These are phyloP conservation scores for Alliaria petiolata DNA, from an alignment of 345 rosid species.

Conservation along the genomic window DNA sequence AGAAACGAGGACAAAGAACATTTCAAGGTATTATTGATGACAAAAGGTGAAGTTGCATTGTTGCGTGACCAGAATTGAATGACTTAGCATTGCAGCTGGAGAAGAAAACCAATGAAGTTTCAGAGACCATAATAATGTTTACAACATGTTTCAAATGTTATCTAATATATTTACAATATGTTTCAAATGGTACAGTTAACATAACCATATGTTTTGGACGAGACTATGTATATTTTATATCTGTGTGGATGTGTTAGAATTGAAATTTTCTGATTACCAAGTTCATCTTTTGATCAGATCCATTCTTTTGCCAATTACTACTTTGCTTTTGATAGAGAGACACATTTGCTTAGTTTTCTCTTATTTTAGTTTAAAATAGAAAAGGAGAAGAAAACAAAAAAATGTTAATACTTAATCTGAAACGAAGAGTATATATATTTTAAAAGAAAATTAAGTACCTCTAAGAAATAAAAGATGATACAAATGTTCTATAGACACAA, in stretches of 20 bases:
- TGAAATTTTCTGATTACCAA: too few relatives aligned
- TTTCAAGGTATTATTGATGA: constrained; percentile 28
- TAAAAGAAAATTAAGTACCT: not conserved
- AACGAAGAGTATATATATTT: not conserved
- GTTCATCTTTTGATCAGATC: too few relatives aligned
- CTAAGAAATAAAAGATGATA: constrained; percentile 13
- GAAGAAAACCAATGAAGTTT: constrained; percentile 32
- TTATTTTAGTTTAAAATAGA: not conserved
- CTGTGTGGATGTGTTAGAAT: too few relatives aligned
- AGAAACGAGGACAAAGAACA: constrained; percentile 18
- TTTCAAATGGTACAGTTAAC: too few relatives aligned
- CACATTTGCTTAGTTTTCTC: too few relatives aligned
- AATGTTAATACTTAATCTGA: not conserved
- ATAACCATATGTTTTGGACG: too few relatives aligned
- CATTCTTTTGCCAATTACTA: too few relatives aligned
- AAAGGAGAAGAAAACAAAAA: not conserved
- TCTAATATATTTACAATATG: too few relatives aligned
- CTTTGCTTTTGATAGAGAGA: too few relatives aligned
- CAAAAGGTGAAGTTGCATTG: constrained; percentile 38
- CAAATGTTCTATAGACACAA: constrained; percentile 29
- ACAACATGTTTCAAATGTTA: too few relatives aligned
- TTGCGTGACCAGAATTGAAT: constrained; percentile 25
- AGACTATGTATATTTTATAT: too few relatives aligned
- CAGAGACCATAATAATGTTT: too few relatives aligned
- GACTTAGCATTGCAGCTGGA: constrained; percentile 33